These are phyloP conservation scores for Stylonectria norvegica DNA, from an alignment of 2,329 filamentous ascomycete genomes.

Conservation along the genomic window DNA sequence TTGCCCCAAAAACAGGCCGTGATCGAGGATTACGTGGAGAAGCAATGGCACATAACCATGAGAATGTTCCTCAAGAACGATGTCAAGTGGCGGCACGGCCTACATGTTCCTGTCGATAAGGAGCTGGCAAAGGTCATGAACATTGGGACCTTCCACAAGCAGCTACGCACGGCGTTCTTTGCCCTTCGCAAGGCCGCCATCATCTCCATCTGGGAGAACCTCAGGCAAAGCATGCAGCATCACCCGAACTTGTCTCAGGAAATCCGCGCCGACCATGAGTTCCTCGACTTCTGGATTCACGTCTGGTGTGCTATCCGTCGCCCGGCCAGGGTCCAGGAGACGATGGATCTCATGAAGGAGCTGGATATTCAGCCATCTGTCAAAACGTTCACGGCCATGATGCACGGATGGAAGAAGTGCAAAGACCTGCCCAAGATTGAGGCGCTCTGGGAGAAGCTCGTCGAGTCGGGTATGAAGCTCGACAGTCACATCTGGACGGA, in stretches of 20 bases:
- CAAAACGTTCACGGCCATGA: constrained; percentile 69
- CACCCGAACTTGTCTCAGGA: constrained; percentile 24
- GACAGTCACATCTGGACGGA: constrained; percentile 68
- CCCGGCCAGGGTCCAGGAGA: constrained; percentile 30
- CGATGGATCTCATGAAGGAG: constrained; percentile 41
- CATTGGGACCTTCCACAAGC: constrained; percentile 25
- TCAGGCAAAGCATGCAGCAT: constrained; percentile 25
- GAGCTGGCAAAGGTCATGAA: constrained; percentile 4
- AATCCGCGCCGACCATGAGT: constrained; percentile 32
- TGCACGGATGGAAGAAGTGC: constrained; percentile 64
- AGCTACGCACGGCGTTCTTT: constrained; percentile 29
- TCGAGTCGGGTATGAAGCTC: constrained; percentile 53
- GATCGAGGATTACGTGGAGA: constrained; percentile 26
- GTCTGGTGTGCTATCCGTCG: constrained; percentile 37
- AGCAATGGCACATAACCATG: constrained; percentile 28
- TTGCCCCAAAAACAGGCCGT: constrained; percentile 15
- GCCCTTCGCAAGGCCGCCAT: constrained; percentile 29
- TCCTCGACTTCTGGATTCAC: constrained; percentile 40
- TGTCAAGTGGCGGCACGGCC: constrained; percentile 19
- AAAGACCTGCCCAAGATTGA: constrained; percentile 59
- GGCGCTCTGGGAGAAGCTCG: constrained; percentile 64
- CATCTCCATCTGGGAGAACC: constrained; percentile 32
- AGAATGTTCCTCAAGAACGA: constrained; percentile 23
- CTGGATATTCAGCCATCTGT: constrained; percentile 56
- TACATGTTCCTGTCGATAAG: constrained; percentile 4